Conservation (phyloP, 2,329 filamentous ascomycete genomes). For the Penicillium decumbens region DNA sequence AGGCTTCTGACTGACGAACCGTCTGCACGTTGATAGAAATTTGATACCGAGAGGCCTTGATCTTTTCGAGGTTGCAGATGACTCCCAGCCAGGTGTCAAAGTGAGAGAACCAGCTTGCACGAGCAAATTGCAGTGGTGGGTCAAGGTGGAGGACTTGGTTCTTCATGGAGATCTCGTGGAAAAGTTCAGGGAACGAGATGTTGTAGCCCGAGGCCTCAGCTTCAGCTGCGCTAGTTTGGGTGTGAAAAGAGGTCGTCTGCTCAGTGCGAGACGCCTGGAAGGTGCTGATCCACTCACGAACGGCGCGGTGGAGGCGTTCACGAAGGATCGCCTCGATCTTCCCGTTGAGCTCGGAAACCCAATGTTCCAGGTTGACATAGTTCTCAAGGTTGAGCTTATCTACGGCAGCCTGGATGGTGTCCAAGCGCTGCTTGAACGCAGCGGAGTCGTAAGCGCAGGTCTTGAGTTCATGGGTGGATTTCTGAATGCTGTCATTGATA, state of each 20-base stretch:
- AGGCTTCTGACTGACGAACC: constrained; percentile 45
- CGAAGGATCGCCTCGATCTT: constrained; percentile 78
- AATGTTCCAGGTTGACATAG: constrained; percentile 85
- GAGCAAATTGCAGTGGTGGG: constrained; percentile 83
- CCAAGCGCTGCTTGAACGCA: constrained; percentile 75
- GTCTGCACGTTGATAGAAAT: constrained; percentile 62
- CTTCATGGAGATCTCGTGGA: constrained; percentile 94
- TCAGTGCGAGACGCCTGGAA: constrained; percentile 61
- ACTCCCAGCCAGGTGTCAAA: constrained; percentile 90
- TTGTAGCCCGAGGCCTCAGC: constrained; percentile 30
- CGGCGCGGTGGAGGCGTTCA: constrained; percentile 75
- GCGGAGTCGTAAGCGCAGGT: constrained; percentile 75
- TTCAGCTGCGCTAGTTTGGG: constrained; percentile 23
- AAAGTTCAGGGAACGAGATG: constrained; percentile 50
- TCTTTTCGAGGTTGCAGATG: constrained; percentile 85
- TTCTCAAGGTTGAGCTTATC: constrained; percentile 96
- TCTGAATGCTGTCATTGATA: constrained; percentile 77
- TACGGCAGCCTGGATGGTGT: constrained; percentile 83
- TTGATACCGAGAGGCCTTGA: constrained; percentile 92
- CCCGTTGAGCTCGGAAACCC: constrained; percentile 82
- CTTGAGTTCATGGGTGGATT: constrained; percentile 75
- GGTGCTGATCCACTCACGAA: constrained; percentile 78
- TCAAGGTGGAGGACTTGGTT: constrained; percentile 97
- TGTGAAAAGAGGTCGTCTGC: constrained; percentile 19
- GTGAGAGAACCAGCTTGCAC: constrained; percentile 88